phyloP scores from a whole-genome alignment of 345 rosid species.

The Rhodamnia argentea region DNA sequence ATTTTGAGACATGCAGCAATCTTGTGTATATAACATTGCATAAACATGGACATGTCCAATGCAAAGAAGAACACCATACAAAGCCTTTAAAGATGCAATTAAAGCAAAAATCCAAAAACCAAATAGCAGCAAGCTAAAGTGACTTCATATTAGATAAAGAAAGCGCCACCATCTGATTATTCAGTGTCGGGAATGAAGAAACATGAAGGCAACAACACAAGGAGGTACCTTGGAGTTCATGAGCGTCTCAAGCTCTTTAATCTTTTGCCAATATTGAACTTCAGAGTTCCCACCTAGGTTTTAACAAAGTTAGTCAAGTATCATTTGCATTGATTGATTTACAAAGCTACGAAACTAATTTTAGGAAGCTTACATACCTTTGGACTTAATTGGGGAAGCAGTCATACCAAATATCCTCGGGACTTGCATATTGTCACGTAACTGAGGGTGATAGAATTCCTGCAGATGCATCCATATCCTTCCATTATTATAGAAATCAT shows the following conservation, averaged over 20 bases:
- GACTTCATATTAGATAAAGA: not conserved
- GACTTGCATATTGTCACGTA: slow-evolving; percentile 16
- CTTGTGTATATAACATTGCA: not conserved
- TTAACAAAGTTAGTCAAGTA: not conserved
- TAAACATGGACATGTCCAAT: not conserved
- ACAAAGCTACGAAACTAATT: not conserved
- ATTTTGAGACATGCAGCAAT: not conserved
- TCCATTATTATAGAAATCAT: not conserved
- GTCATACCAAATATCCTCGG: slow-evolving; percentile 95
- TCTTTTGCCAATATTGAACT: slow-evolving; percentile 36
- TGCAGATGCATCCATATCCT: slow-evolving; percentile 15
- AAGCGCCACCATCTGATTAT: not conserved
- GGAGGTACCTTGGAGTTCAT: slow-evolving; percentile 77
- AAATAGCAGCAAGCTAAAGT: not conserved
- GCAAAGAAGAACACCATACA: not conserved
- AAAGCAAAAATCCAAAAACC: not conserved
- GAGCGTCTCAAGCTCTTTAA: slow-evolving; percentile 53
- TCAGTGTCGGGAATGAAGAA: not conserved
- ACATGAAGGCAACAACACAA: slow-evolving; percentile 1
- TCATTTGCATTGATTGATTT: not conserved
- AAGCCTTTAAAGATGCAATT: not conserved
- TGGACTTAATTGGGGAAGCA: slow-evolving; percentile 77
- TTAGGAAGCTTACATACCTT: slow-evolving; percentile 33
- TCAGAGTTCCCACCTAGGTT: slow-evolving; percentile 31
- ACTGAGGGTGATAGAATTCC: slow-evolving; percentile 69